Evolutionary conservation across 169 alveolate species (phyloP).

Genomic region (Toxoplasma gondii): DNA sequence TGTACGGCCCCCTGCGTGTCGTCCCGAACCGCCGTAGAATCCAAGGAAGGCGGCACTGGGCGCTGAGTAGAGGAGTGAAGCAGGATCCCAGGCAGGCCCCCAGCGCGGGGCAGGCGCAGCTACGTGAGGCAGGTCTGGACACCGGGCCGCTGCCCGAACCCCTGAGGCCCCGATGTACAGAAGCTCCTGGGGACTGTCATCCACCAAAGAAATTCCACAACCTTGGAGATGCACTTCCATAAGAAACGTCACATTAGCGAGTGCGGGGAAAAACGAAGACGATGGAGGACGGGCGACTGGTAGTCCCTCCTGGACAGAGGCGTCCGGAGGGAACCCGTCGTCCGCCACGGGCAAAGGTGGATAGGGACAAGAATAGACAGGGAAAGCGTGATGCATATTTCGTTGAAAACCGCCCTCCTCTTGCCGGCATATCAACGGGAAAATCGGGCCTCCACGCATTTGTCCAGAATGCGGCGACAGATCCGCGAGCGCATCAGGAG

Average conservation of each 20-base stretch:
- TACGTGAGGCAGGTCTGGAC: neutral
- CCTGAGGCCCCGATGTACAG: slow-evolving; percentile 55
- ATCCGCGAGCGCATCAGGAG: too few species aligned
- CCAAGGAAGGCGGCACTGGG: too few species aligned
- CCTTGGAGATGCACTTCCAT: slow-evolving; percentile 32
- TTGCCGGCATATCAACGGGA: too few species aligned
- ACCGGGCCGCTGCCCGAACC: slow-evolving; percentile 30
- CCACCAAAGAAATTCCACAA: slow-evolving; percentile 62
- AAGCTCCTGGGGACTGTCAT: slow-evolving; percentile 63
- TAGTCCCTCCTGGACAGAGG: too few species aligned
- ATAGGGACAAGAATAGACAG: too few species aligned
- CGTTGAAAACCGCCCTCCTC: too few species aligned
- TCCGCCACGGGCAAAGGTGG: too few species aligned
- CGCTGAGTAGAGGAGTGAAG: neutral
- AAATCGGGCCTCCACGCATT: too few species aligned
- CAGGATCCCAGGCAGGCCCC: too few species aligned
- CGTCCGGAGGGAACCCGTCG: too few species aligned
- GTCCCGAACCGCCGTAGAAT: neutral
- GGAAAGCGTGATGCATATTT: too few species aligned
- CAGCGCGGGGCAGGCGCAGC: neutral
- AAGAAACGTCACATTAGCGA: neutral
- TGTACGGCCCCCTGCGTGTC: neutral
- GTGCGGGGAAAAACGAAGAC: neutral
- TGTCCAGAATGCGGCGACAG: too few species aligned
- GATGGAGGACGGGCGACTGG: neutral